Percentiles rank a stretch among this genome's conserved stretches.
These are phyloP conservation scores for Lepidium campestre DNA, from an alignment of 441 rosid species.

Conservation along the genomic window DNA sequence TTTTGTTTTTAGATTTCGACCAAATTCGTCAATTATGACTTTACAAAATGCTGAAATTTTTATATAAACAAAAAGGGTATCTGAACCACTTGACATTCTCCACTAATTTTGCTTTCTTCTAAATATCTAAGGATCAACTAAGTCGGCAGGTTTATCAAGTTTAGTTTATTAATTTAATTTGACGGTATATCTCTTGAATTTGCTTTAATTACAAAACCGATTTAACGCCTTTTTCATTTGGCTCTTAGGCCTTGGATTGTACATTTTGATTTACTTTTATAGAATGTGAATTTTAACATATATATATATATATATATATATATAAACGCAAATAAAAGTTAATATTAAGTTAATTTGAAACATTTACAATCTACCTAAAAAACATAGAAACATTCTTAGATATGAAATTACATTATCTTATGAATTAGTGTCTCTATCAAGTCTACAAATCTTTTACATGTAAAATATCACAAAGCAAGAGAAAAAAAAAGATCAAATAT, in stretches of 20 bases:
- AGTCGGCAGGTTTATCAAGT: conserved; percentile 21
- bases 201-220: not conserved
- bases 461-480: too few relatives aligned
- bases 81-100: conserved; percentile 11
- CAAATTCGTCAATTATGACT: conserved; percentile 18
- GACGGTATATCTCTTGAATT: not conserved
- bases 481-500: too few relatives aligned
- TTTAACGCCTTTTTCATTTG: too few relatives aligned
- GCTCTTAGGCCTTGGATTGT: too few relatives aligned
- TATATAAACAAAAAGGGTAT: not conserved
- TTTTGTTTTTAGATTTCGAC: not conserved
- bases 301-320: too few relatives aligned
- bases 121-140: conserved; percentile 16
- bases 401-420: not conserved
- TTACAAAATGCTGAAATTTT: conserved; percentile 8
- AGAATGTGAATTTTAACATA: too few relatives aligned
- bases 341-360: too few relatives aligned
- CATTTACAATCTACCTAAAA: not conserved
- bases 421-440: not conserved
- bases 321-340: too few relatives aligned
- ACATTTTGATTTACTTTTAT: too few relatives aligned
- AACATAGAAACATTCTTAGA: not conserved
- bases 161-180: not conserved
- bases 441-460: not conserved
- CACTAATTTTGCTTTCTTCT: not conserved